Evolutionary conservation across 768 basidiomycete genomes (phyloP).

Genomic region (Hygrocybe punicea): DNA sequence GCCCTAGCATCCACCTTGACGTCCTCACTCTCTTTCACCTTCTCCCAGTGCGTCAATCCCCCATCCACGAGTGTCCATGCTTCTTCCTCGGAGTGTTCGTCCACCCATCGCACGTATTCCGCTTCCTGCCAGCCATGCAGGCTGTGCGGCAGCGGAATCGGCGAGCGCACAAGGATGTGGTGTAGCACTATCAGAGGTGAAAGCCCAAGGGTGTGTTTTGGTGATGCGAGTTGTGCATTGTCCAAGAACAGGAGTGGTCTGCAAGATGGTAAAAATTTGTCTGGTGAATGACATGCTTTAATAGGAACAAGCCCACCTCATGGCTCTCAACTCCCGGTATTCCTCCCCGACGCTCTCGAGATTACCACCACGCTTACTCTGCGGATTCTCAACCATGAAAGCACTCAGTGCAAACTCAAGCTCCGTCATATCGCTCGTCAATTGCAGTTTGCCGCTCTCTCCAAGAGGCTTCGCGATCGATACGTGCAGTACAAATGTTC

Average conservation of each 20-base stretch:
- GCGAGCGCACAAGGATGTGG: constrained; percentile 86
- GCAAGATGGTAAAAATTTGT: not conserved
- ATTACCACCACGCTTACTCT: constrained; percentile 58
- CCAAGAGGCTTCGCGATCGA: constrained; percentile 89
- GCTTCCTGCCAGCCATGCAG: constrained; percentile 92
- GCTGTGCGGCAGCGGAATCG: constrained; percentile 80
- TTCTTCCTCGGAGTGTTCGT: constrained; percentile 83
- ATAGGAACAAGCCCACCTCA: constrained; percentile 55
- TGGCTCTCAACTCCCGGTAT: constrained; percentile 78
- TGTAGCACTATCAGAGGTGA: constrained; percentile 87
- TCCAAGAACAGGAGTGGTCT: constrained; percentile 91
- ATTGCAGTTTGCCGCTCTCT: constrained; percentile 89
- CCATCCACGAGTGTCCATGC: constrained; percentile 77
- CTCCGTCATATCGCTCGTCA: constrained; percentile 95
- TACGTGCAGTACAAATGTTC: constrained; percentile 88
- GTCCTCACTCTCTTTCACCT: constrained; percentile 57
- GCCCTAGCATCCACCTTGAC: constrained; percentile 43
- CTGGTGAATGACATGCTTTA: constrained; percentile 6
- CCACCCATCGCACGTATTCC: constrained; percentile 95
- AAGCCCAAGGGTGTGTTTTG: constrained; percentile 69
- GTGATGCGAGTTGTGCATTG: constrained; percentile 61
- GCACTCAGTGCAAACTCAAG: constrained; percentile 89
- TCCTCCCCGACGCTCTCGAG: constrained; percentile 81
- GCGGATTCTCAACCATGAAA: constrained; percentile 60
- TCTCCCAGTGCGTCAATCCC: constrained; percentile 76